Base-by-base conservation (phyloP, 805 yeast species). In the Yamadazyma nakazawae region DNA sequence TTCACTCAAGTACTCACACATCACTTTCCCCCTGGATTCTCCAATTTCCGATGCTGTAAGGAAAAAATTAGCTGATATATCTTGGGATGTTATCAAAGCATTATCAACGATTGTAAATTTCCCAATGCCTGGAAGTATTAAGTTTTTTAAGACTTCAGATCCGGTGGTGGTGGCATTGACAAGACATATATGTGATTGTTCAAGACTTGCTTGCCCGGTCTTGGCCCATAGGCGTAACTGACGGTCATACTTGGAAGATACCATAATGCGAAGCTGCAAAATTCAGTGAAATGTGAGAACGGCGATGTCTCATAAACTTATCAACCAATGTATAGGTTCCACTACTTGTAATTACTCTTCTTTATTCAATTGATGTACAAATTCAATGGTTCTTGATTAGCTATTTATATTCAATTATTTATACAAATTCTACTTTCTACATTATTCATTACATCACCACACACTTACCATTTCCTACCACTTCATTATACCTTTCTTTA, bases 141-240 rank as follows among this genome's bases (percentile, higher is more conserved):
- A 67, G 62, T 90, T 89, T 69, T 92, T 91, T 34, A 85, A 62
- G 2, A 80, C 64, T 62, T 92, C 98, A 2, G 82, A 74, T 1
- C 84, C 80, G 0, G 82, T 70, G 0, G 82, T 57, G 1, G 80
- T 70, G 5, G 81, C 81, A 38, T 80, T 79, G 2, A 89, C 55
- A 2, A 89, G 62, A 46, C 89, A 78, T 2, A 90, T 72, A 46
- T 76, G 81, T 0, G 91, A 70, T 1, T 60, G 56, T 28, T 79
- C 79, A 14, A 92, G 69, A 6, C 72, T 68, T 3, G 62, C 48
- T 58, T 92, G 99, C 2, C 97, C 99, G 10, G 74, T 63, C 0
- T 76, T 57, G 1, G 88, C 90, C 98, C 98, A 92, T 13, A 92
- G 67, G 32, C 97, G 76, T 48, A 92, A 67, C 60, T 92, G 98